Evolutionary conservation across 1,284 basidiomycete genomes (phyloP), one percentile per base, ranked within the genome.

Genomic region (Puccinia hordei): DNA sequence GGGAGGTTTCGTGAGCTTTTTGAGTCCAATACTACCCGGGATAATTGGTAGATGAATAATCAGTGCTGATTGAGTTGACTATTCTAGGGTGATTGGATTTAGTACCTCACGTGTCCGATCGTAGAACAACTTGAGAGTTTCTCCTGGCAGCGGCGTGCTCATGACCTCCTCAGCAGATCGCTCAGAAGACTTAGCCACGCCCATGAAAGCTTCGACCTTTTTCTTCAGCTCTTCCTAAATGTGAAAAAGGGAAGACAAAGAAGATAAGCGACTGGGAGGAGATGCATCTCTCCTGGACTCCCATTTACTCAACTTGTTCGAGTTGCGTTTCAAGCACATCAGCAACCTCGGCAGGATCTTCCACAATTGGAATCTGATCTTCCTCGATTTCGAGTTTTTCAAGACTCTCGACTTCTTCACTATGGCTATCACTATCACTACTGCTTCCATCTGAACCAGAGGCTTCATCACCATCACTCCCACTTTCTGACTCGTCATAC

Each of bases 61-160:
- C 63, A 41, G 35, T 22, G 22, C 41, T 41, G 10, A 17, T 4
- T n/a, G 44, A n/a, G 38, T 24, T 13, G 17, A 49, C 17, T 5
- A 49, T 49, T 49, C 17, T 10, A 53, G 13, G 5, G 30, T 19
- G 19, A 38, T 8, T 33, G 27, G 13, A 55, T 10, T 6, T 19
- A 49, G 33, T n/a, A 91, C 76, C 38, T 78, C 76, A 38, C 66
- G 65, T 24, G 61, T 71, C 8, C 94, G 90, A 15, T 91, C 90
- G 84, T 95, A 97, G 86, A 96, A 96, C 85, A 89, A 88, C 0
- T 92, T 91, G 9, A 96, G 86, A 0, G 91, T 93, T 85, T 97
- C 95, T n/a, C 93, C 93, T 0, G 94, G 93, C 8, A 92, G 87
- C 0, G 95, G 95, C 0, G 94, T 95, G 81, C 91, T 92, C 61